A percentile compares a stretch with the other conserved stretches of the same genome.
These are phyloP conservation scores for Boletus pseudo-olivaceus DNA, from an alignment of 768 basidiomycete species.

Conservation along the genomic window DNA sequence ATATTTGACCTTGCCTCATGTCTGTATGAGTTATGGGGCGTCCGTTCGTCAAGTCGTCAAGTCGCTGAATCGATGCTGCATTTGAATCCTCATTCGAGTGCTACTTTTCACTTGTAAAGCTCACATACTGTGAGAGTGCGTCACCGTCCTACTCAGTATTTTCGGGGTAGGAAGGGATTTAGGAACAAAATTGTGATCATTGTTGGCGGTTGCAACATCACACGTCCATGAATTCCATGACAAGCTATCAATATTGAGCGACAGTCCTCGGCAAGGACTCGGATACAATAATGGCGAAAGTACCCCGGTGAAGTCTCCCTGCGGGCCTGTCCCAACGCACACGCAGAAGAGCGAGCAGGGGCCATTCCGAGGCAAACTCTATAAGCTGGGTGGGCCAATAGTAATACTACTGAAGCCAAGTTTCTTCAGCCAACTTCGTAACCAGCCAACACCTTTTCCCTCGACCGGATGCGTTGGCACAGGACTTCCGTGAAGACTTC, in stretches of 20 bases:
- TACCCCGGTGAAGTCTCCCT: neutral
- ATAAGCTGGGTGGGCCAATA: conserved; percentile 24
- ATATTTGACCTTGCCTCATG: neutral
- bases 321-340: neutral
- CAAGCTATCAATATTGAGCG: neutral
- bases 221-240: neutral
- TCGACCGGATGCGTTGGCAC: conserved; percentile 17
- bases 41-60: too few relatives aligned
- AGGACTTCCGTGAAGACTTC: conserved; percentile 13
- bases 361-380: neutral
- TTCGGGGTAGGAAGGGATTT: neutral
- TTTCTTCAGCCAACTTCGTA: conserved; percentile 28
- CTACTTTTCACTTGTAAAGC: neutral
- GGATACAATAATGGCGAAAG: neutral
- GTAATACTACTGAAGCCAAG: conserved; percentile 29
- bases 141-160: neutral
- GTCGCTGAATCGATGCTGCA: neutral
- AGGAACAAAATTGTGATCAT: neutral
- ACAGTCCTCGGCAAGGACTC: neutral
- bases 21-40: too few relatives aligned
- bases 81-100: neutral
- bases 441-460: conserved; percentile 30
- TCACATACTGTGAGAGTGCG: neutral
- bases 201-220: neutral
- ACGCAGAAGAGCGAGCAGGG: neutral